phyloP scores from a whole-genome alignment of 495 filamentous ascomycete species.

The Penicillium herquei region DNA sequence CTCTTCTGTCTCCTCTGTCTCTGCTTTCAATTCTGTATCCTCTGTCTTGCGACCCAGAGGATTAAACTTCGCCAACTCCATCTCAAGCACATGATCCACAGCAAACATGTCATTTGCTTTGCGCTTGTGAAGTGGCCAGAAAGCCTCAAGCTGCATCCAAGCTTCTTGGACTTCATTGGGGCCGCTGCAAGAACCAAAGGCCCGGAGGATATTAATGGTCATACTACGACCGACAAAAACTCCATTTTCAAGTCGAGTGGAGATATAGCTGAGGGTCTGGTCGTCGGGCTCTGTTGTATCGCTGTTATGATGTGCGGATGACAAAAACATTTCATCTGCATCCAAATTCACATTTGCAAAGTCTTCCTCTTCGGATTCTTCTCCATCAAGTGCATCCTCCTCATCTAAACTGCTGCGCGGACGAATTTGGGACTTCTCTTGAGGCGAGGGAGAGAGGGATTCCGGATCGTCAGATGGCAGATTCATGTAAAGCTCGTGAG shows the following conservation, averaged over 20 bases:
- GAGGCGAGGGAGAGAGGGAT: not conserved
- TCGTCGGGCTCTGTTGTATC: conserved; percentile 17
- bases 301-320: too few species aligned
- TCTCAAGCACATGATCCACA: conserved; percentile 41
- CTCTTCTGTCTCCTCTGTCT: too few species aligned
- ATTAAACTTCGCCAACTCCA: conserved; percentile 32
- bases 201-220: conserved; percentile 39
- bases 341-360: not conserved
- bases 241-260: conserved; percentile 39
- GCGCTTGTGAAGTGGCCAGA: conserved; percentile 43
- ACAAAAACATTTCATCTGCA: not conserved
- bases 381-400: not conserved
- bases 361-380: conserved; percentile 7
- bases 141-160: conserved; percentile 41
- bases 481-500: conserved; percentile 29
- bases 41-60: conserved; percentile 10
- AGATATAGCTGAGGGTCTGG: conserved; percentile 13
- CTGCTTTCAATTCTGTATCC: not conserved
- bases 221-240: conserved; percentile 44
- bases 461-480: conserved; percentile 21
- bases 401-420: not conserved
- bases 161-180: conserved; percentile 38
- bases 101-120: conserved; percentile 35
- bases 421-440: not conserved
- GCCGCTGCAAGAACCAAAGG: conserved; percentile 41